Percentiles rank a stretch among this genome's conserved stretches.
Evolutionary conservation across 1,284 basidiomycete species (phyloP).

Genomic region (Trametes sp.): DNA sequence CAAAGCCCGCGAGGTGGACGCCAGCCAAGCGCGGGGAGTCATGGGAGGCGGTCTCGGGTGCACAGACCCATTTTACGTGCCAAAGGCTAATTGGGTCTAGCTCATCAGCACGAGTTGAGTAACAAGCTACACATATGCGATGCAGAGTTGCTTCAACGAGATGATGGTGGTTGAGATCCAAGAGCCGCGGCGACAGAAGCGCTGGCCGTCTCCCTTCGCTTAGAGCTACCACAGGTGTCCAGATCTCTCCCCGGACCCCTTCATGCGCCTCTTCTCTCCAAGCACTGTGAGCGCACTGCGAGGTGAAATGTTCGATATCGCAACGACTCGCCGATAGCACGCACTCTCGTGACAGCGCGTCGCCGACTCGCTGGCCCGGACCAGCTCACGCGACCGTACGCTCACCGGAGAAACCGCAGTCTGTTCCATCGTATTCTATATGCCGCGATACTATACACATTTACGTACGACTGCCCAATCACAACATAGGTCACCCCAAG

Average conservation of each 20-base stretch:
- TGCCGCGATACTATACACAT: constrained; percentile 26
- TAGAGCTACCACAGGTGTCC: no score
- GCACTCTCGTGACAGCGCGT: background rate
- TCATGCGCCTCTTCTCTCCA: background rate
- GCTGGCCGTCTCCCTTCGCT: background rate
- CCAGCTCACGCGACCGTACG: background rate
- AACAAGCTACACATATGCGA: background rate
- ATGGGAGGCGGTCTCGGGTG: constrained; percentile 7
- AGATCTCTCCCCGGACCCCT: no score
- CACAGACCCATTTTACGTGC: constrained; percentile 12
- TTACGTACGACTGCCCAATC: constrained; percentile 25
- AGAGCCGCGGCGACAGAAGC: background rate
- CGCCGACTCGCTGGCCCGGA: no score
- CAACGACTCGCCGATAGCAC: background rate
- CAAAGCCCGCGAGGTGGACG: constrained; percentile 2
- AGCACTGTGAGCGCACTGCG: background rate
- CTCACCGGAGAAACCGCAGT: constrained; percentile 1
- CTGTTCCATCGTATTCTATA: constrained; percentile 17
- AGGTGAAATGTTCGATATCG: background rate
- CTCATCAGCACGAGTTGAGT: constrained; percentile 2
- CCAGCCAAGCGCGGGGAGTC: constrained; percentile 10
- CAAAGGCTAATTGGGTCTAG: background rate
- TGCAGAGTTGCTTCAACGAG: background rate
- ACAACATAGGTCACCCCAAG: background rate
- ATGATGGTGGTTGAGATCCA: constrained; percentile 8